Evolutionary conservation across 495 filamentous ascomycete species (phyloP).

Genomic region (Aspergillus nidulans): DNA sequence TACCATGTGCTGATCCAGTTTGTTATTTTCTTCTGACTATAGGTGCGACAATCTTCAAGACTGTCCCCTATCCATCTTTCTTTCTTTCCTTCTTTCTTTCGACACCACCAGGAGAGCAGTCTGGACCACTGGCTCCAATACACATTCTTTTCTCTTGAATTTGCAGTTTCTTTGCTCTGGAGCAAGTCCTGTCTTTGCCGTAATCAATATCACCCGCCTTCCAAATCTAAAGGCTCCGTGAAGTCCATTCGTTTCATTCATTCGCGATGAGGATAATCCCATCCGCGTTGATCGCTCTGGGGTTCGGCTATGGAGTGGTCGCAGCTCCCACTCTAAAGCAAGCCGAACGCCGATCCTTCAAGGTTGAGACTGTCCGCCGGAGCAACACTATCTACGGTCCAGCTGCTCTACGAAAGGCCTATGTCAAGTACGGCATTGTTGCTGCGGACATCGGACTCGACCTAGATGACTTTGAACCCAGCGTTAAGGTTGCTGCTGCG

Average conservation of each 20-base stretch:
- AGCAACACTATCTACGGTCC: constrained; percentile 52
- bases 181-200: constrained; percentile 18
- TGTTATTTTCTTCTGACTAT: constrained; percentile 4
- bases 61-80: constrained; percentile 16
- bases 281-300: constrained; percentile 28
- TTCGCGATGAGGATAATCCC: constrained; percentile 29
- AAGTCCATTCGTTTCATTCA: constrained; percentile 2
- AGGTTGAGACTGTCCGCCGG: constrained; percentile 54
- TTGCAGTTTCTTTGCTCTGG: constrained; percentile 13
- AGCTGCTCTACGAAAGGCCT: constrained; percentile 55
- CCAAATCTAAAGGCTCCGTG: constrained; percentile 2
- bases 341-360: constrained; percentile 47
- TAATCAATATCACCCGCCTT: not conserved
- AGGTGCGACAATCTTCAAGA: constrained; percentile 13
- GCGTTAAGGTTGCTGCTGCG: constrained; percentile 18
- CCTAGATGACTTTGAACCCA: constrained; percentile 34
- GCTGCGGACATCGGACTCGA: constrained; percentile 25
- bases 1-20: not conserved
- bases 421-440: constrained; percentile 57
- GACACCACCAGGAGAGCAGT: not conserved
- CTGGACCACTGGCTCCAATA: constrained; percentile 8
- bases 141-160: constrained; percentile 21
- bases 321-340: constrained; percentile 27
- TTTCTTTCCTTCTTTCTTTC: constrained; percentile 1
- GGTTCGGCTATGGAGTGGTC: constrained; percentile 36